Percentiles rank a stretch among this genome's conserved stretches.
phyloP scores from a whole-genome alignment of 179 eudicot species.

The Gypsophila paniculata region DNA sequence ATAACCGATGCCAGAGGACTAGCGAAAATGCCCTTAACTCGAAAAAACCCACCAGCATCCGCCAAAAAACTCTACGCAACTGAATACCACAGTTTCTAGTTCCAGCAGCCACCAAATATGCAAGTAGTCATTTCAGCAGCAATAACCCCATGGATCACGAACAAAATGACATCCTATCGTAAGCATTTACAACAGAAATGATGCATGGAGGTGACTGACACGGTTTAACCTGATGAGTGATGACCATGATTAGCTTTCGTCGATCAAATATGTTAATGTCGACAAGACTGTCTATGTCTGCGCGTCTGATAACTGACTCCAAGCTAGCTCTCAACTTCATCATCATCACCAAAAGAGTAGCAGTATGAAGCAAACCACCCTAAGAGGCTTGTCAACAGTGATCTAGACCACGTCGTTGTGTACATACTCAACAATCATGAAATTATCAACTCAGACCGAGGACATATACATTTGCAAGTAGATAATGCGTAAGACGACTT shows the following conservation, averaged over 20 bases:
- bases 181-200: background rate
- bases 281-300: background rate
- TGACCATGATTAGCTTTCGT: no score
- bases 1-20: no score
- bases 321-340: background rate
- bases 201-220: slow-evolving; percentile 13
- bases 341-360: background rate
- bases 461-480: background rate
- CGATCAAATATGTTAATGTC: no score
- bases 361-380: no score
- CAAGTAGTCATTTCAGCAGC: slow-evolving; percentile 14
- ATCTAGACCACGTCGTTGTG: no score
- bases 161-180: background rate
- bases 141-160: background rate
- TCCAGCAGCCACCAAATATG: background rate
- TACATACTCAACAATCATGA: no score
- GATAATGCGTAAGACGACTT: background rate
- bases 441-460: no score
- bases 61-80: no score
- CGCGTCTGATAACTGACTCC: background rate
- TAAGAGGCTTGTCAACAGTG: background rate
- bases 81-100: no score
- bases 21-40: no score
- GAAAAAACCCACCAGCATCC: no score
- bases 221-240: no score